phyloP scores from a whole-genome alignment of 768 basidiomycete species.

The Lactifluus piperatus region DNA sequence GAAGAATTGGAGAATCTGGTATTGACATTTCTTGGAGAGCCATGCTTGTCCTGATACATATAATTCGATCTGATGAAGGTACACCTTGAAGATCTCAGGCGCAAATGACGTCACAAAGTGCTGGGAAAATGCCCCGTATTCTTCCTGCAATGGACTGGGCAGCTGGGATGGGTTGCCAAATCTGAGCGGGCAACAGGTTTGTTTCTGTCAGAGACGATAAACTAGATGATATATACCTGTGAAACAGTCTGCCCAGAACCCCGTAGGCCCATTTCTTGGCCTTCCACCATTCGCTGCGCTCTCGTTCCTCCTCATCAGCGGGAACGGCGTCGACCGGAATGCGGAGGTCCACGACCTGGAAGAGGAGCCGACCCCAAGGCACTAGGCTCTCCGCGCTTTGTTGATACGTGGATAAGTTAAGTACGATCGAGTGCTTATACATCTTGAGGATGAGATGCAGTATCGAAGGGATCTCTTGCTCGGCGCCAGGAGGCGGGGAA shows the following conservation, averaged over 20 bases:
- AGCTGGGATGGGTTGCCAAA: constrained; percentile 87
- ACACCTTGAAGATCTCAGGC: constrained; percentile 79
- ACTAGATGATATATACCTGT: constrained; percentile 36
- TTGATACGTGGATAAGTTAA: constrained; percentile 64
- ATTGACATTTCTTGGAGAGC: constrained; percentile 78
- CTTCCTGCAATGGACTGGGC: constrained; percentile 57
- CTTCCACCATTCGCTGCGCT: constrained; percentile 82
- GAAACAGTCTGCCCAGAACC: constrained; percentile 72
- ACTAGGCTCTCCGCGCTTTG: constrained; percentile 68
- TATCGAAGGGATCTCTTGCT: constrained; percentile 72
- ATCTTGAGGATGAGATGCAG: constrained; percentile 82
- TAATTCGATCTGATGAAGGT: constrained; percentile 61
- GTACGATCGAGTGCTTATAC: constrained; percentile 75
- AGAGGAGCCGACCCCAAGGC: constrained; percentile 81
- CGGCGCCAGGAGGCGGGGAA: constrained; percentile 45
- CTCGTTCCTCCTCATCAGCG: constrained; percentile 64
- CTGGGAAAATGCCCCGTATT: constrained; percentile 63
- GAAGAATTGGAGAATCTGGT: constrained; percentile 78
- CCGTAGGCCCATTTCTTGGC: constrained; percentile 90
- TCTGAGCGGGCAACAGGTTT: constrained; percentile 27
- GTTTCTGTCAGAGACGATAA: not conserved
- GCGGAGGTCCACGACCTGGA: constrained; percentile 65
- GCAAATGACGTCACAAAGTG: constrained; percentile 74
- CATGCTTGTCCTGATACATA: constrained; percentile 67
- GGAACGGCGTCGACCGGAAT: constrained; percentile 60